phyloP scores from a whole-genome alignment of 768 basidiomycete genomes.

The Collybia mongolica region DNA sequence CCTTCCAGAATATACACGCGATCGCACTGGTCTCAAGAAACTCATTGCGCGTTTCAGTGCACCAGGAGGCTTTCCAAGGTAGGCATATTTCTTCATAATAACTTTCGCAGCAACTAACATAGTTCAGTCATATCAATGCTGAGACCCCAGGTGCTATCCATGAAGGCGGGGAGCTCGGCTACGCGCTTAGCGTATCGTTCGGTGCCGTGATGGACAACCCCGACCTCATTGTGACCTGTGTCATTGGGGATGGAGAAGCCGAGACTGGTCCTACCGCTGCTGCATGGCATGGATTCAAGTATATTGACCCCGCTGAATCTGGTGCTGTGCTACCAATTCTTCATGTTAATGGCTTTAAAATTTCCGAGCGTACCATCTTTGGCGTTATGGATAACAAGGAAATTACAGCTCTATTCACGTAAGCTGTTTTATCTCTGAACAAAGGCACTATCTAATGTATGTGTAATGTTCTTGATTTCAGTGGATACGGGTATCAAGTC shows the following conservation, averaged over 20 bases:
- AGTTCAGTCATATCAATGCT: conserved; percentile 68
- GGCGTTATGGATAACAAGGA: conserved; percentile 93
- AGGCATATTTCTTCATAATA: conserved; percentile 20
- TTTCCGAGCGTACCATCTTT: conserved; percentile 85
- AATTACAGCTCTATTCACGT: conserved; percentile 73
- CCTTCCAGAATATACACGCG: conserved; percentile 55
- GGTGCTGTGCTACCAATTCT: conserved; percentile 92
- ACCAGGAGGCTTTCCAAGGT: conserved; percentile 84
- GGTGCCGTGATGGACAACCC: conserved; percentile 93
- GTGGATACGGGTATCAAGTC: conserved; percentile 87
- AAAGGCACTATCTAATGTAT: neutral
- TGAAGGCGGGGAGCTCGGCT: conserved; percentile 90
- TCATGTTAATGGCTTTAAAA: conserved; percentile 88
- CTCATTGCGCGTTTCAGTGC: conserved; percentile 76
- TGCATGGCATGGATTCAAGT: conserved; percentile 88
- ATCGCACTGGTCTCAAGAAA: conserved; percentile 56
- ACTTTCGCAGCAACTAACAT: neutral
- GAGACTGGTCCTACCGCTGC: conserved; percentile 79
- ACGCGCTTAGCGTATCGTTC: conserved; percentile 82
- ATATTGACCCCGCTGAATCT: conserved; percentile 85
- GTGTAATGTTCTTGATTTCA: conserved; percentile 19
- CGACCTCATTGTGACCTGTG: conserved; percentile 74
- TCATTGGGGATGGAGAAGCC: conserved; percentile 89
- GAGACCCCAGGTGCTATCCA: conserved; percentile 90
- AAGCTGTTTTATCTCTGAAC: conserved; percentile 12